Evolutionary conservation across 169 alveolate species (phyloP).

Genomic region (Plasmodium inui): DNA sequence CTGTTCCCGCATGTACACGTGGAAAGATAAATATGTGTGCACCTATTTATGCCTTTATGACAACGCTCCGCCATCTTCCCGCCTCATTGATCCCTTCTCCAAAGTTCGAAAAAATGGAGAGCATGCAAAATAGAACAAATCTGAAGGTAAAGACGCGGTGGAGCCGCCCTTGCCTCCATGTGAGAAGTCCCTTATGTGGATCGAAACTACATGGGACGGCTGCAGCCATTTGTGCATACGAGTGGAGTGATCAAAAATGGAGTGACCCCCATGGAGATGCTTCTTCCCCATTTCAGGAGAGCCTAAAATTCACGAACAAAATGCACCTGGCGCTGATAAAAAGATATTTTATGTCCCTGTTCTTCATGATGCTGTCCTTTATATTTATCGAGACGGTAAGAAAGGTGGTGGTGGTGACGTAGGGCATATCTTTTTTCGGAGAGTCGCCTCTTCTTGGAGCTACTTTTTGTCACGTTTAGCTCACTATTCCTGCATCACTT

Average conservation of each 20-base stretch:
- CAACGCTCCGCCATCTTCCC: background rate
- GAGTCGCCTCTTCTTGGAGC: background rate
- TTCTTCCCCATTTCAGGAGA: conserved; percentile 25
- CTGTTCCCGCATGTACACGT: background rate
- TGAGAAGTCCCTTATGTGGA: background rate
- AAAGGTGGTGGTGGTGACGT: background rate
- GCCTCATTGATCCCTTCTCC: background rate
- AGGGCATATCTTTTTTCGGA: background rate
- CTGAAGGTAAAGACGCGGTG: background rate
- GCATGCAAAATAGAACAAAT: conserved; percentile 35
- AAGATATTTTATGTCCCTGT: conserved; percentile 61
- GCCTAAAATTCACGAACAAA: conserved; percentile 60
- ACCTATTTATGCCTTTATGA: background rate
- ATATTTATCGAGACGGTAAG: conserved; percentile 58
- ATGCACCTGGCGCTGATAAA: conserved; percentile 69
- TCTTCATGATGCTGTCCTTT: conserved; percentile 50
- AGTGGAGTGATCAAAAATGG: background rate
- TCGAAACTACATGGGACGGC: background rate
- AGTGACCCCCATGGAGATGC: background rate
- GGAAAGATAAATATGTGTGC: background rate
- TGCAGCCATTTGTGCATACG: background rate
- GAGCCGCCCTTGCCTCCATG: background rate
- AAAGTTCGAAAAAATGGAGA: conserved; percentile 67
- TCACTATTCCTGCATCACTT: background rate
- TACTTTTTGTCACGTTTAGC: background rate